Evolutionary conservation across 2,329 filamentous ascomycete species (phyloP).

Genomic region (Stemphylium vesicarium): DNA sequence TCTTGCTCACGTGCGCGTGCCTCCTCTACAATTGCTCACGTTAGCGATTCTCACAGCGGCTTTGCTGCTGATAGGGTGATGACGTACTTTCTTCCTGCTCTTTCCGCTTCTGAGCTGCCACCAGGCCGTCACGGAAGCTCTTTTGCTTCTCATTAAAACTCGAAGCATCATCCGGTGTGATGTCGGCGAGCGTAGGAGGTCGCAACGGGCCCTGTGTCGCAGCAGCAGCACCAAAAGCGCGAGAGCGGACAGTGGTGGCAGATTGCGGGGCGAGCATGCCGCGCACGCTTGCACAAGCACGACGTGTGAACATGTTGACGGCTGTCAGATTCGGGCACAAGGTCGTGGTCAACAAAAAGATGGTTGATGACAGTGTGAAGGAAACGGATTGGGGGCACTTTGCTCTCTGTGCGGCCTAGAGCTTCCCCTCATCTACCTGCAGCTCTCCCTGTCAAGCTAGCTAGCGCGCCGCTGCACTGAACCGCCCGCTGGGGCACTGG

Average conservation of each 20-base stretch:
- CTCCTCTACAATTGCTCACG: constrained; percentile 55
- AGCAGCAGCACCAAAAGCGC: constrained; percentile 37
- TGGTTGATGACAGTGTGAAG: background rate
- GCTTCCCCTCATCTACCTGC: constrained; percentile 21
- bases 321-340: background rate
- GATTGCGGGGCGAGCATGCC: constrained; percentile 25
- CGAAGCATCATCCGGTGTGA: constrained; percentile 73
- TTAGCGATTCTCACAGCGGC: constrained; percentile 47
- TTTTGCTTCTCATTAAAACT: constrained; percentile 84
- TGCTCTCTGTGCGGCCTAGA: constrained; percentile 2
- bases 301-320: constrained; percentile 42
- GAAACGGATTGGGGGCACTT: constrained; percentile 8
- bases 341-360: background rate
- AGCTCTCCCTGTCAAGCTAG: constrained; percentile 21
- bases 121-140: constrained; percentile 82
- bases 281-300: constrained; percentile 37
- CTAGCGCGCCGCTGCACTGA: constrained; percentile 13
- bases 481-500: constrained; percentile 13
- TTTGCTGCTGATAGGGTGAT: constrained; percentile 50
- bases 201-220: constrained; percentile 33
- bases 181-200: constrained; percentile 81
- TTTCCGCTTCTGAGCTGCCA: constrained; percentile 76
- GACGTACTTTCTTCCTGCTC: constrained; percentile 84
- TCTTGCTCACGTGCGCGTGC: constrained; percentile 66
- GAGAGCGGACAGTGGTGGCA: constrained; percentile 24